Evolutionary conservation across 2,329 filamentous ascomycete genomes (phyloP), one percentile per base, ranked within the genome.

Genomic region (Hymenoscyphus linearis): DNA sequence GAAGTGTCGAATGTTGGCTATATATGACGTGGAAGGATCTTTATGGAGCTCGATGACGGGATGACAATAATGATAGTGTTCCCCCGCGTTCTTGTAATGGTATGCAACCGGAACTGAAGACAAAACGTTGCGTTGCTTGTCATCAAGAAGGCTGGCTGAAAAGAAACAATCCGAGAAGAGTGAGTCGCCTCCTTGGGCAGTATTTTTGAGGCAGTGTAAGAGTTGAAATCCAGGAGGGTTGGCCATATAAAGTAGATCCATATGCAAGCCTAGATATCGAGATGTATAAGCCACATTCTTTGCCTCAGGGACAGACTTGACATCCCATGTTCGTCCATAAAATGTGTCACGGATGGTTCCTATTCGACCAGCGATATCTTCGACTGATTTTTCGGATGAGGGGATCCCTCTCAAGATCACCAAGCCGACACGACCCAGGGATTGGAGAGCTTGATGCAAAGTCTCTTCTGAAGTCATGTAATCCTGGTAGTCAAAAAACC

Each of bases 241-340:
- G 14, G 82, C 77, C 75, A 95, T 88, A 76, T 98, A 98, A 60
- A 97, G 81, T 47, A 98, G 82, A 73, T 98, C 95, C 84, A 96
- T 95, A 76, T 99, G 95, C 55, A 97, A 86, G 16, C 90, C 90
- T 1, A 98, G 85, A 70, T 87, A 87, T 55, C 87, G 82, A 70
- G 83, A 87, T 0, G 93, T 97, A 76, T 98, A 92, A 10, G 95
- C 93, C 3, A 97, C 90, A 72, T 98, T 98, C 72, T 93, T 92
- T 26, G 93, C 91, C 60, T 90, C 74, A 1, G 89, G 87, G 58
- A 96, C 88, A 3, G 87, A 91, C 59, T 86, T 84, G 13, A 98
- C 93, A 74, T 97, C 89, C 86, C 93, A 98, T 0, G 91, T 96
- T 67, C 82, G 80, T 50, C 95, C 95, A 74, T 98, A 98, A 72